Evolutionary conservation across 106 monocot genomes (phyloP).

Genomic region (Apostasia shenzhenica): DNA sequence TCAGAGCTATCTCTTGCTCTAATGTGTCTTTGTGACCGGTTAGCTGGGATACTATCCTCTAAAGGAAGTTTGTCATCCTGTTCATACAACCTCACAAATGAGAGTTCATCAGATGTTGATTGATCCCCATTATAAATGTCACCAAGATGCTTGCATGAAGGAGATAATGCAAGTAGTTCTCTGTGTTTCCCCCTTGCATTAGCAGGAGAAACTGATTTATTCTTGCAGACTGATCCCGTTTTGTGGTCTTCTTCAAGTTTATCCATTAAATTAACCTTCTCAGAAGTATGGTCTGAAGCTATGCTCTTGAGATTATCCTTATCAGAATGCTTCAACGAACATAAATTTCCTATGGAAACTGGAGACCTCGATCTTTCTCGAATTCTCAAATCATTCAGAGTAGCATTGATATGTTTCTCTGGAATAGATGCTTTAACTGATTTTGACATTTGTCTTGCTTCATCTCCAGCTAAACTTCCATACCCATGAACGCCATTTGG

Average conservation of each 20-base stretch:
- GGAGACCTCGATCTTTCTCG: conserved; percentile 21
- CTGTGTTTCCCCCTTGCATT: conserved; percentile 11
- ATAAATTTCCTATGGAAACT: conserved; percentile 15
- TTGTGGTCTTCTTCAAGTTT: conserved; percentile 7
- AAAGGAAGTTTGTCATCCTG: neutral
- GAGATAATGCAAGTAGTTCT: conserved; percentile 16
- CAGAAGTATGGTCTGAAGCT: conserved; percentile 5
- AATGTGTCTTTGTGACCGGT: neutral
- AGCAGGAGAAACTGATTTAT: conserved; percentile 18
- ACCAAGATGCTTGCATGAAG: conserved; percentile 5
- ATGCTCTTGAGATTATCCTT: conserved; percentile 15
- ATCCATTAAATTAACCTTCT: conserved; percentile 11
- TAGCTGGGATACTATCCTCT: neutral
- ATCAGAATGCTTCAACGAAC: conserved; percentile 13
- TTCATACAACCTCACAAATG: conserved; percentile 18
- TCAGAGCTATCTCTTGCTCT: conserved; percentile 4
- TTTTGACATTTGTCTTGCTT: conserved; percentile 5
- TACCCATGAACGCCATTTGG: neutral
- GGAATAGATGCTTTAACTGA: conserved; percentile 8
- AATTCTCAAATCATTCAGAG: conserved; percentile 10
- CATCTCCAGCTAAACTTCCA: conserved; percentile 4
- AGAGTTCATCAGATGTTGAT: conserved; percentile 18
- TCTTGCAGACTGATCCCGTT: conserved; percentile 8
- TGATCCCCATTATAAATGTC: conserved; percentile 21
- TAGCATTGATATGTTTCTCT: conserved; percentile 10